Percentiles rank a stretch among this genome's conserved stretches.
Conservation (phyloP, 345 rosid genomes). For the Combretum micranthum region DNA sequence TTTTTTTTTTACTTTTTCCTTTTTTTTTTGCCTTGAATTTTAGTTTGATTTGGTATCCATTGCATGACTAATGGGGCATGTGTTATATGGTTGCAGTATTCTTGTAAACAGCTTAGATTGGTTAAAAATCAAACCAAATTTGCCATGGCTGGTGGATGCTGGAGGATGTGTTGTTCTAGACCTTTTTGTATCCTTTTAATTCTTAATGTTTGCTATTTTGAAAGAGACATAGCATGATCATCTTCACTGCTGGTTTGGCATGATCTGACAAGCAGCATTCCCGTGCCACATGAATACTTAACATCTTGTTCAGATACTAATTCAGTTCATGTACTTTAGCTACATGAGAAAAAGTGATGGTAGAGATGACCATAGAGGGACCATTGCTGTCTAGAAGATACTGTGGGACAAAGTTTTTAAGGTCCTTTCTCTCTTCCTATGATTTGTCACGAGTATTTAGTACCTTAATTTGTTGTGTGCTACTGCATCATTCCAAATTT, state of each 20-base stretch:
- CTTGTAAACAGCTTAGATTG: constrained; percentile 58
- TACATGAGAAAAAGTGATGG: constrained; percentile 13
- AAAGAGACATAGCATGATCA: neutral
- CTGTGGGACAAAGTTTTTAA: neutral
- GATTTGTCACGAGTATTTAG: too few relatives aligned
- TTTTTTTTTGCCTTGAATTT: too few relatives aligned
- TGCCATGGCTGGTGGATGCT: constrained; percentile 88
- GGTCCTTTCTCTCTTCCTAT: neutral
- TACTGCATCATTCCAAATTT: neutral
- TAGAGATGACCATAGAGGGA: constrained; percentile 1
- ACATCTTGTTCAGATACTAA: constrained; percentile 47
- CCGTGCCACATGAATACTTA: constrained; percentile 14
- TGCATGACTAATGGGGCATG: too few relatives aligned
- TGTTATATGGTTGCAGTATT: constrained; percentile 30
- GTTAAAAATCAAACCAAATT: constrained; percentile 56
- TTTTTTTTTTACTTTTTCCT: too few relatives aligned
- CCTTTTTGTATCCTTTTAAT: constrained; percentile 51
- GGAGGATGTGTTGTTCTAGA: constrained; percentile 80
- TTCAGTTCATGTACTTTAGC: constrained; percentile 58
- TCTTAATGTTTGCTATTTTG: neutral
- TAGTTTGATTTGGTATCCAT: too few relatives aligned
- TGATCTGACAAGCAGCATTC: neutral
- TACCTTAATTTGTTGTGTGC: neutral
- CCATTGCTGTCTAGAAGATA: constrained; percentile 2
- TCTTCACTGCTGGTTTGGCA: neutral